These are phyloP conservation scores for Trichoderma simmonsii DNA, from an alignment of 2,329 filamentous ascomycete genomes.

Conservation along the genomic window DNA sequence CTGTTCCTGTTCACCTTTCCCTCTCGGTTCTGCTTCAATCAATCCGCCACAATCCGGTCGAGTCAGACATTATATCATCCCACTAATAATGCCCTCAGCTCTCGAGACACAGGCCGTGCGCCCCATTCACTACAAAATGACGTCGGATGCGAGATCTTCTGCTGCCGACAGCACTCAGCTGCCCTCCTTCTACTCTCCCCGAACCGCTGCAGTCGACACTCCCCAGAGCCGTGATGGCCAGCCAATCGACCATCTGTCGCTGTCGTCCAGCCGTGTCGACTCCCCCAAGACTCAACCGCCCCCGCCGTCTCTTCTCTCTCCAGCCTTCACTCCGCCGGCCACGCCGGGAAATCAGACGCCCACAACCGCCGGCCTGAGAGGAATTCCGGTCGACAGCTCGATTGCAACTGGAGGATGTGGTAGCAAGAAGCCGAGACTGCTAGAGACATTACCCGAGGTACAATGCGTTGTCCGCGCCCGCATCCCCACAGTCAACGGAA, in stretches of 20 bases:
- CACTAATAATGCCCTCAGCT: constrained; percentile 15
- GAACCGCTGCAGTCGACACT: constrained; percentile 30
- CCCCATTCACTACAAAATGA: neutral
- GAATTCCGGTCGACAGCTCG: constrained; percentile 59
- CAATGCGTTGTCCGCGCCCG: constrained; percentile 90
- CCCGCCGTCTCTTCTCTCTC: constrained; percentile 75
- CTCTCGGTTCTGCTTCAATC: neutral
- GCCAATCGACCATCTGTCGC: constrained; percentile 36
- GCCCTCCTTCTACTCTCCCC: constrained; percentile 48
- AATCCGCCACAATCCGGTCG: neutral
- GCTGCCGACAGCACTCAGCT: constrained; percentile 34
- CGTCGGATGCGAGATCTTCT: constrained; percentile 11
- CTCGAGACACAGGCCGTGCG: constrained; percentile 9
- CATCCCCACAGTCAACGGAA: constrained; percentile 86
- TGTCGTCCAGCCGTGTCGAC: constrained; percentile 29
- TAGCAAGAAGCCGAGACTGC: constrained; percentile 64
- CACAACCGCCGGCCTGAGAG: constrained; percentile 42
- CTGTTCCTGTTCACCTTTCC: neutral
- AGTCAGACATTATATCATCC: neutral
- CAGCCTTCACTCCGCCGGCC: constrained; percentile 73
- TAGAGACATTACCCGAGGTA: constrained; percentile 77
- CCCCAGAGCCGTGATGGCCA: constrained; percentile 23
- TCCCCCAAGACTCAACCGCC: constrained; percentile 30
- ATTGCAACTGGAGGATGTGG: constrained; percentile 58
- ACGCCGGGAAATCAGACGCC: constrained; percentile 60